Conservation (phyloP, 352 stramenopile species). For the Pythium oligandrum region DNA sequence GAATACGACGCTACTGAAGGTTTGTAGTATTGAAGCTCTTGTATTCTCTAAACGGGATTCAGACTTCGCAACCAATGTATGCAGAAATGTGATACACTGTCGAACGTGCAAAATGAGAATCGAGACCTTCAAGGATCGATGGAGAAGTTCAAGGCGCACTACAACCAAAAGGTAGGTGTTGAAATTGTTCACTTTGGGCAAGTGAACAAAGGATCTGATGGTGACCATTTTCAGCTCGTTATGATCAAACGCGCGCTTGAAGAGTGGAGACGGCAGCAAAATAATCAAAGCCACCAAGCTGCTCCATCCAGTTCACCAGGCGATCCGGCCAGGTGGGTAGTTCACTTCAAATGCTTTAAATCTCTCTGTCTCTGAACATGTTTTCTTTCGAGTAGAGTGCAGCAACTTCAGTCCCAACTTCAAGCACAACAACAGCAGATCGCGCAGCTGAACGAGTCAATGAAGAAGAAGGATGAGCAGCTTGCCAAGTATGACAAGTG, state of each 20-base stretch:
- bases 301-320: neutral
- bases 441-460: constrained; percentile 42
- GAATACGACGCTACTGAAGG: constrained; percentile 81
- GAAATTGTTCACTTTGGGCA: no score
- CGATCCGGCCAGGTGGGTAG: no score
- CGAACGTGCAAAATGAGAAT: constrained; percentile 73
- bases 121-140: constrained; percentile 74
- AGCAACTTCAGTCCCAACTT: constrained; percentile 27
- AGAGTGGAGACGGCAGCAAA: constrained; percentile 76
- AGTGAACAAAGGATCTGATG: no score
- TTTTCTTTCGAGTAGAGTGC: neutral
- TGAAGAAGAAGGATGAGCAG: constrained; percentile 53
- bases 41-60: neutral
- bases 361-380: no score
- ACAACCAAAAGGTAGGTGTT: constrained; percentile 77
- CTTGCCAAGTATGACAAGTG: constrained; percentile 83
- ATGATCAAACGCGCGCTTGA: constrained; percentile 89
- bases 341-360: no score
- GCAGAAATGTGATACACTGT: constrained; percentile 74
- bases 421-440: constrained; percentile 57
- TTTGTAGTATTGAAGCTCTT: constrained; percentile 16
- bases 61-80: neutral
- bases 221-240: constrained; percentile 40
- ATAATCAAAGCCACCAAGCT: constrained; percentile 10
- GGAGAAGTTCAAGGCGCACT: constrained; percentile 82